These are phyloP conservation scores for Lactifluus piperatus DNA, from an alignment of 768 basidiomycete genomes.

Conservation along the genomic window DNA sequence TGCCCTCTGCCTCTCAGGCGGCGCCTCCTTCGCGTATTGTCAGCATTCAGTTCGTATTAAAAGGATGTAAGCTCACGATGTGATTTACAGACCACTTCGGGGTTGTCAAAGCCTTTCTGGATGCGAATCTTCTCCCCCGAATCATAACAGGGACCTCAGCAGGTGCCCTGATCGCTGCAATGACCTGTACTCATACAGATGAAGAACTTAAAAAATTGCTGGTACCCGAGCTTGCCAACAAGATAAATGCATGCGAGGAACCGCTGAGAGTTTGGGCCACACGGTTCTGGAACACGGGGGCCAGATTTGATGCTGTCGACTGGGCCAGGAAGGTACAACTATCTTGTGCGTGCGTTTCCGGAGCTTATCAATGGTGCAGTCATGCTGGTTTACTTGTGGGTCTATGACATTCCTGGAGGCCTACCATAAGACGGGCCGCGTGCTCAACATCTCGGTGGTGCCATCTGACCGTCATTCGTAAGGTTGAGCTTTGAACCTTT, in stretches of 20 bases:
- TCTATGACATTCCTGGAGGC: slow-evolving; percentile 95
- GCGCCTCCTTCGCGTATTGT: slow-evolving; percentile 94
- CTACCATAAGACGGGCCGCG: slow-evolving; percentile 84
- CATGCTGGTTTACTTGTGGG: slow-evolving; percentile 84
- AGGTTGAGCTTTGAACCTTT: slow-evolving; percentile 19
- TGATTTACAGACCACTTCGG: slow-evolving; percentile 66
- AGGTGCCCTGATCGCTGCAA: slow-evolving; percentile 67
- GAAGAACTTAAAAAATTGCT: slow-evolving; percentile 73
- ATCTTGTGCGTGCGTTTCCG: background rate
- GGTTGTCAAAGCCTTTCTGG: slow-evolving; percentile 86
- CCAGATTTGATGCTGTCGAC: slow-evolving; percentile 82
- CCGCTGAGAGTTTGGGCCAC: slow-evolving; percentile 57
- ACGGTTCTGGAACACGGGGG: slow-evolving; percentile 79
- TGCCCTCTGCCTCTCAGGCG: slow-evolving; percentile 92
- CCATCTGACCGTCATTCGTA: slow-evolving; percentile 85
- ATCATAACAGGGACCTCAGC: slow-evolving; percentile 95
- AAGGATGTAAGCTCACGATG: background rate
- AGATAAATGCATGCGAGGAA: slow-evolving; percentile 78
- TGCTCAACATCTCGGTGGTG: slow-evolving; percentile 89
- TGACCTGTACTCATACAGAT: slow-evolving; percentile 83
- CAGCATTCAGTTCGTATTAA: slow-evolving; percentile 23
- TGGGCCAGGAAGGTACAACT: slow-evolving; percentile 82
- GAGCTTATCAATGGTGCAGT: slow-evolving; percentile 33
- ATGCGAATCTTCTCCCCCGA: slow-evolving; percentile 76
- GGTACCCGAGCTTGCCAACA: slow-evolving; percentile 75